Evolutionary conservation across 2,329 filamentous ascomycete species (phyloP), one percentile per base, ranked within the genome.

Genomic region (Thielaviopsis populi): DNA sequence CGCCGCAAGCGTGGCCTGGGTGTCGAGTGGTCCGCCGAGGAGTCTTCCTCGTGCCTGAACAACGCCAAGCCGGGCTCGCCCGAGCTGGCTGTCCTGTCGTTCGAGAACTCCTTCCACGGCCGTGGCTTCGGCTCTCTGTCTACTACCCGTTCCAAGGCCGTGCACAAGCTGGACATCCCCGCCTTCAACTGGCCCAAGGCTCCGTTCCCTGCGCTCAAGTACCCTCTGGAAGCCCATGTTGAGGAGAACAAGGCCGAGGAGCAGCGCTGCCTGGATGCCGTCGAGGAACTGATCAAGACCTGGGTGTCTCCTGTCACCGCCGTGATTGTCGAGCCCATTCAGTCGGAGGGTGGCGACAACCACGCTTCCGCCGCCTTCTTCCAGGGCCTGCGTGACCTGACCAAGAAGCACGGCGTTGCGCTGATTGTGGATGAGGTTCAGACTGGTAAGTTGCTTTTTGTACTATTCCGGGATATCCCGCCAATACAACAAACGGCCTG

Each of bases 341-440:
- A 96, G 78, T 94, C 89, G 70, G 91, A 96, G 77, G 91, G 91
- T 68, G 91, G 91, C 69, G 91, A 96, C 78, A 96, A 96, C 82
- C 91, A 96, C 76, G 91, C 91, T 65, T 89, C 87, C 1, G 86
- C 90, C 10, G 81, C 81, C 68, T 96, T 95, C 82, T 96, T 96
- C 86, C 84, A 80, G 67, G 87, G 87, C 66, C 83, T 96, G 61
- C 88, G 91, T 66, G 86, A 84, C 53, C 75, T 96, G 67, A 95
- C 91, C 46, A 82, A 83, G 72, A 86, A 85, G 74, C 83, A 90
- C 77, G 80, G 85, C 69, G 82, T 95, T 37, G 83, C 95, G 65
- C 79, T 96, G 74, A 96, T 96, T 72, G 91, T 95, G 68, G 91
- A 96, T 73, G 91, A 96, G 77, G 91, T 96, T 11, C 91, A 96